Conservation (phyloP, 345 rosid species). For the Iberis pinnata region DNA sequence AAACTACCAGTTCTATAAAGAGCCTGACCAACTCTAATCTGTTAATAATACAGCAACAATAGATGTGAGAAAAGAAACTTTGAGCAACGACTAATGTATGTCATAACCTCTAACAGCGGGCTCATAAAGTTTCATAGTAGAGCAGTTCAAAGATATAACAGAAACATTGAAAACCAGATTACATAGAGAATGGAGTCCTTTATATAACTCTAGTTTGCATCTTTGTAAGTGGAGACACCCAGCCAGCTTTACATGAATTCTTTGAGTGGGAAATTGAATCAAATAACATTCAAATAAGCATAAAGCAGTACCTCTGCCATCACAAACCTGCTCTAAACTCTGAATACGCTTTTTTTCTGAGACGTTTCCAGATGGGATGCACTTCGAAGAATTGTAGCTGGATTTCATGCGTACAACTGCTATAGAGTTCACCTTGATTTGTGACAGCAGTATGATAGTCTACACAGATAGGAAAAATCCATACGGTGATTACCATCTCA, state of each 20-base stretch:
- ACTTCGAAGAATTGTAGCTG: constrained; percentile 27
- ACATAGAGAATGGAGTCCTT: not conserved
- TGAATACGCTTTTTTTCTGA: constrained; percentile 35
- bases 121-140: not conserved
- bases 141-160: not conserved
- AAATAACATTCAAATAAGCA: constrained; percentile 11
- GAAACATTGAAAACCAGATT: not conserved
- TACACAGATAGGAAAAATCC: constrained; percentile 34
- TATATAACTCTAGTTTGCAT: not conserved
- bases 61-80: not conserved
- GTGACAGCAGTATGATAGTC: constrained; percentile 58
- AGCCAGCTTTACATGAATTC: constrained; percentile 9
- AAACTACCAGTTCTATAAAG: constrained; percentile 59
- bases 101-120: not conserved
- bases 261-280: not conserved
- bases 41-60: constrained; percentile 18
- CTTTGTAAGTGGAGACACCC: constrained; percentile 1
- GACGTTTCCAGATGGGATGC: constrained; percentile 33
- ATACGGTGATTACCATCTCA: constrained; percentile 10
- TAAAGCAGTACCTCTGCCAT: constrained; percentile 28
- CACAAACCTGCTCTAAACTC: constrained; percentile 67
- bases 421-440: constrained; percentile 75
- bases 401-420: constrained; percentile 68
- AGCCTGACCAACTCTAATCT: constrained; percentile 81
- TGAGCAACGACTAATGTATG: not conserved